Percentiles rank a stretch among this genome's conserved stretches.
phyloP scores from a whole-genome alignment of 164 flowering plant species.

The Stephania japonica region DNA sequence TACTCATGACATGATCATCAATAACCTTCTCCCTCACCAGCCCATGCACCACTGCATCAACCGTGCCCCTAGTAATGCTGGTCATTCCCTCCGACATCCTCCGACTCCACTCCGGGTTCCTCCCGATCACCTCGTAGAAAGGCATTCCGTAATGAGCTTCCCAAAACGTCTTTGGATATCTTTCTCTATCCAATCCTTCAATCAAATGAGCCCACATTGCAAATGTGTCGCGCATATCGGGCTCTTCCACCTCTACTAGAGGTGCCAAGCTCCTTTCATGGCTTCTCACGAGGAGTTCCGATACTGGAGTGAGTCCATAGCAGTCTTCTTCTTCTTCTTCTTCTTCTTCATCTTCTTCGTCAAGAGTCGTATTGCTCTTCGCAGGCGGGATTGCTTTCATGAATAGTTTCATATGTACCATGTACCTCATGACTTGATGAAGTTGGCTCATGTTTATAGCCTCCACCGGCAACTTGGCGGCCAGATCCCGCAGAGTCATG shows the following conservation, averaged over 20 bases:
- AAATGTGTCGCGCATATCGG: not conserved
- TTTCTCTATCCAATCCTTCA: not conserved
- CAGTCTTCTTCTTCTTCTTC: not conserved
- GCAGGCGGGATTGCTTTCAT: not conserved
- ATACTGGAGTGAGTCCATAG: not conserved
- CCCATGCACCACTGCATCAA: not conserved
- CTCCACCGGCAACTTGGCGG: not conserved
- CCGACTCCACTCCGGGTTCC: not conserved
- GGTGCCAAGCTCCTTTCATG: not conserved
- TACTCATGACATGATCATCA: not conserved
- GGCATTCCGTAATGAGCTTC: not conserved
- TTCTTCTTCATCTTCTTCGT: no score
- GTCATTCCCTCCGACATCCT: not conserved
- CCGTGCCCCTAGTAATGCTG: not conserved
- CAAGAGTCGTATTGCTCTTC: no score
- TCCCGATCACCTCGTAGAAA: not conserved
- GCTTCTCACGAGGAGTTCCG: not conserved
- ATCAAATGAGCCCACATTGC: not conserved
- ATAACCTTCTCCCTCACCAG: not conserved
- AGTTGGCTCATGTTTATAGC: not conserved
- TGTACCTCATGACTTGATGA: constrained; percentile 2
- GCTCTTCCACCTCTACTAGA: not conserved
- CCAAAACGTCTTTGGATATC: not conserved
- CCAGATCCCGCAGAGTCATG: not conserved
- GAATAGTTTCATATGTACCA: constrained; percentile 8